phyloP scores from a whole-genome alignment of 2,329 filamentous ascomycete species.

The Didymella pomorum region DNA sequence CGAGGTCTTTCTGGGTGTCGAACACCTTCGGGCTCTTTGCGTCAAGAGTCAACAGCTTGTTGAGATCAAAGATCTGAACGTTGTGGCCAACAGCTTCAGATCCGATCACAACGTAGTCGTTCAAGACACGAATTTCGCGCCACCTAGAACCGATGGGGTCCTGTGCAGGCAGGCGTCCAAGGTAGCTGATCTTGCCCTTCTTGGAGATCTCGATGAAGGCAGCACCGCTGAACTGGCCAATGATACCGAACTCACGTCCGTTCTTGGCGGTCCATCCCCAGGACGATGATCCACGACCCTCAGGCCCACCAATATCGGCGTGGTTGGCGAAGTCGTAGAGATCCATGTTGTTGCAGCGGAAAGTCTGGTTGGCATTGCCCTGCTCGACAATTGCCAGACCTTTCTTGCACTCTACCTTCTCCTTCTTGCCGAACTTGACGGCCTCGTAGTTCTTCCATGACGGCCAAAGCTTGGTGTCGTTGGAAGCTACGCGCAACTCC shows the following conservation, averaged over 20 bases:
- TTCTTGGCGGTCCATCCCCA: constrained; percentile 63
- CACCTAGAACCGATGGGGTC: constrained; percentile 55
- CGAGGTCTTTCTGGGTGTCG: constrained; percentile 40
- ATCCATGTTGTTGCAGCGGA: constrained; percentile 54
- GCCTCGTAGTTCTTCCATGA: constrained; percentile 31
- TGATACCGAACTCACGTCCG: constrained; percentile 63
- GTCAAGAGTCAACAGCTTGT: constrained; percentile 51
- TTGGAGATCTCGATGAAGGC: constrained; percentile 61
- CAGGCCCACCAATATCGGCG: constrained; percentile 59
- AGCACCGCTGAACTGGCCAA: constrained; percentile 62
- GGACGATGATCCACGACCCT: constrained; percentile 53
- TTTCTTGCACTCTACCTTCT: constrained; percentile 33
- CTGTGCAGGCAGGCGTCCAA: constrained; percentile 60
- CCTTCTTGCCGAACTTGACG: constrained; percentile 28
- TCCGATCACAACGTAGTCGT: constrained; percentile 55
- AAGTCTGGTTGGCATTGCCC: constrained; percentile 37
- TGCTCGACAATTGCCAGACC: constrained; percentile 34
- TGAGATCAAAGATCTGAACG: constrained; percentile 61
- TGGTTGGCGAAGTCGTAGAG: constrained; percentile 65
- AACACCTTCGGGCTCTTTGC: constrained; percentile 44
- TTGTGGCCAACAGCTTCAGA: constrained; percentile 59
- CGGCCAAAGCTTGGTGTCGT: constrained; percentile 26
- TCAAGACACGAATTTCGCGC: constrained; percentile 60
- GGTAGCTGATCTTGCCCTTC: constrained; percentile 60
- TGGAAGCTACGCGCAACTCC: constrained; percentile 16